These are phyloP conservation scores for Rhodotorula sp. DNA, from an alignment of 1,284 basidiomycete genomes.

Conservation along the genomic window DNA sequence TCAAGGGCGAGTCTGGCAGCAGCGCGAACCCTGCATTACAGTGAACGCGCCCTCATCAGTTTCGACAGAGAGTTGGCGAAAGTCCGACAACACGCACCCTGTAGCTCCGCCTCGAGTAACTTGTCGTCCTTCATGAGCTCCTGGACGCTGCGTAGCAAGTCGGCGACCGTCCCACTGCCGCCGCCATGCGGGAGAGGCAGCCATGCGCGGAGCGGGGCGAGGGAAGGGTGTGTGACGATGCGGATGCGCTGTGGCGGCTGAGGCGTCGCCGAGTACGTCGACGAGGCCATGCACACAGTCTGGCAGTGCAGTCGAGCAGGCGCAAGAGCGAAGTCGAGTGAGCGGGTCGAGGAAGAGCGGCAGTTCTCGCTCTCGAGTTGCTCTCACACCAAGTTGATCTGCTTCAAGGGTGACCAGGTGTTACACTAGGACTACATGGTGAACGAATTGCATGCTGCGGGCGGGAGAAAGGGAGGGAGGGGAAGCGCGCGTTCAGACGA, in stretches of 20 bases:
- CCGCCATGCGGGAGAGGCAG: constrained; percentile 15
- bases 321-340: neutral
- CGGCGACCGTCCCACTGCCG: constrained; percentile 1
- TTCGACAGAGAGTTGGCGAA: neutral
- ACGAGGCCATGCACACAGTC: neutral
- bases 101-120: constrained; percentile 14
- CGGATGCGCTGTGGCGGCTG: constrained; percentile 27
- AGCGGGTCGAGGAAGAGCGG: too few species aligned
- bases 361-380: too few species aligned
- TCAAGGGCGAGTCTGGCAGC: constrained; percentile 17
- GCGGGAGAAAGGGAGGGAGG: too few species aligned
- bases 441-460: too few species aligned
- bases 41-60: neutral
- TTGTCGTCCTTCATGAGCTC: neutral
- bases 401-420: too few species aligned
- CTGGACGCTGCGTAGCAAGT: neutral
- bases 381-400: too few species aligned
- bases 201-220: constrained; percentile 25
- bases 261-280: constrained; percentile 11
- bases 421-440: too few species aligned
- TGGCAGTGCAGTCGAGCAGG: neutral
- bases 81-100: constrained; percentile 7
- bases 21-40: constrained; percentile 23
- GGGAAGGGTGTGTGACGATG: constrained; percentile 20
- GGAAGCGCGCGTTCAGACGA: neutral